Conservation (phyloP, 75 land plant genomes). For the Sequoia sempervirens region DNA sequence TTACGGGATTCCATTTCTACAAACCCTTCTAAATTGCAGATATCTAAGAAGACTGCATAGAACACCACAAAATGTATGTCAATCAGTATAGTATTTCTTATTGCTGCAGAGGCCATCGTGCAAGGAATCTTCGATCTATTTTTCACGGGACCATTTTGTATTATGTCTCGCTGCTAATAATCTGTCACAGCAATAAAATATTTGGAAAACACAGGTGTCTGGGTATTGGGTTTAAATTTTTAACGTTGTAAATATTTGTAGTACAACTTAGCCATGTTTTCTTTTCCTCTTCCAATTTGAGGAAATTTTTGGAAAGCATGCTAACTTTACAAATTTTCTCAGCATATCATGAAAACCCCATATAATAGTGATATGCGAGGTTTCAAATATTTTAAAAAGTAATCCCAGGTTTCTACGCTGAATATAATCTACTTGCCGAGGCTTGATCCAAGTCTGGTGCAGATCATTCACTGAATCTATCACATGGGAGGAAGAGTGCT, state of each 20-base stretch:
- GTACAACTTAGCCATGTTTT: background rate
- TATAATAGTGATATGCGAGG: background rate
- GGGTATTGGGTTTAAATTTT: background rate
- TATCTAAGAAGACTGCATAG: background rate
- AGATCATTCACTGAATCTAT: background rate
- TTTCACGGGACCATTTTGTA: background rate
- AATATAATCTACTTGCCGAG: background rate
- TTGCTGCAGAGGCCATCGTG: background rate
- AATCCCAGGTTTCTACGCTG: background rate
- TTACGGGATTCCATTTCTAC: constrained; percentile 44
- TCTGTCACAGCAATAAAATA: background rate
- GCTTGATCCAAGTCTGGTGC: background rate
- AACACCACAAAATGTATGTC: background rate
- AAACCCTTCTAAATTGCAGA: constrained; percentile 9
- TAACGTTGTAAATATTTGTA: background rate
- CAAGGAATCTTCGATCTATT: background rate
- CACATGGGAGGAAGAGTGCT: background rate
- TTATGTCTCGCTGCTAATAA: background rate
- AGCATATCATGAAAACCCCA: background rate
- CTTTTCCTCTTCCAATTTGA: background rate
- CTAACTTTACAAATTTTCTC: background rate
- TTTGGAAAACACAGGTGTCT: background rate
- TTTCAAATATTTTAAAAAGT: background rate
- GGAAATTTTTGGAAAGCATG: background rate
- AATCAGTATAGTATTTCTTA: background rate